Base-by-base conservation (phyloP, 345 rosid genomes). In the Eutrema yunnanense region DNA sequence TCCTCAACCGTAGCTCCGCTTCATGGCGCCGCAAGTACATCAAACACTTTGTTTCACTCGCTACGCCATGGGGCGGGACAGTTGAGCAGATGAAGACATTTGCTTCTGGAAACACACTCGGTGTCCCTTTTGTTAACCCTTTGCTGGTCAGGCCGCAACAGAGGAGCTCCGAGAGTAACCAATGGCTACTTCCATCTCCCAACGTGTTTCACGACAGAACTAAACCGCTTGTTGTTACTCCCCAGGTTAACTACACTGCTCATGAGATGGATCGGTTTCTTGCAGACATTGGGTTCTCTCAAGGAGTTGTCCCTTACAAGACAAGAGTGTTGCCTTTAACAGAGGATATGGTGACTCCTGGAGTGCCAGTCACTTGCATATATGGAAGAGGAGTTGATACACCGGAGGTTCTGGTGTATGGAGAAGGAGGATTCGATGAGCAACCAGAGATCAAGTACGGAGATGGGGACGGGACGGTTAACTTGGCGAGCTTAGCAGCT, bases 391-490 rank as follows among this genome's bases (percentile, higher is more conserved):
- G 84, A 2, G 79, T 91, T 62, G 82, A 56, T 73, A 89, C 98
- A 0, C 73, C 88, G 2, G 97, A 91, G 85, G 79, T 73, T 16
- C 43, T 85, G 67, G 62, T 81, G n/a, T 86, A 89, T 10, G 73
- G 81, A 42, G 67, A 67, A 49, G 55, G 75, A 63, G 89, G 92
- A 22, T 94, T 89, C 7, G 86, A 88, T 43, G 71, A 73, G 79
- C 85, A 73, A 47, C 97, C 97, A 8, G 73, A 84, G 50, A 75
- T 86, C 56, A 79, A 77, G 52, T 83, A 89, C 14, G 97, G 98
- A 60, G 96, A 91, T 51, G 95, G 95, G 55, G 97, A 94, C 29
- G 98, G 98, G 27, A 94, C 98, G 0, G 96, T 88, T 73, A 87
- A 85, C 59, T 66, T 87, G 82, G 85, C 48, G 53, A 94, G 98